phyloP scores from a whole-genome alignment of 208 protist species.

The Acanthamoeba lugdunensis region DNA sequence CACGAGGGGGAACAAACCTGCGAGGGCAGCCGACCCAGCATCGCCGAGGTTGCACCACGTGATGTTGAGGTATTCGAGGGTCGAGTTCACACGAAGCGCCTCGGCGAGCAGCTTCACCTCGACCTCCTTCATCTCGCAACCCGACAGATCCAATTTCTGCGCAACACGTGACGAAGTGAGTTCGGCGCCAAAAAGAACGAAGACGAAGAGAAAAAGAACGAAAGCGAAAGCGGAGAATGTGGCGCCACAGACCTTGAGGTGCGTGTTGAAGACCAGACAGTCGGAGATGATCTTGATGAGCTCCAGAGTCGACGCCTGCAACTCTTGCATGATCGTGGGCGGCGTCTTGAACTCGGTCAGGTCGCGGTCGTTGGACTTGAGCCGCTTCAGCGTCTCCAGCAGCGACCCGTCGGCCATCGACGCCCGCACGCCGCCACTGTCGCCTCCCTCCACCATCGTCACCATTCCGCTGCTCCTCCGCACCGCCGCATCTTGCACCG shows the following conservation, averaged over 20 bases:
- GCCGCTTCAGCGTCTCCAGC: constrained; percentile 37
- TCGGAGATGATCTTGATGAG: constrained; percentile 61
- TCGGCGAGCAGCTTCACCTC: constrained; percentile 27
- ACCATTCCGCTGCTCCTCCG: background rate
- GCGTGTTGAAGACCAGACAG: constrained; percentile 59
- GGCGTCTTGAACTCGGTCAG: constrained; percentile 37
- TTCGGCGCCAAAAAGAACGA: background rate
- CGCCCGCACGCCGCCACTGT: background rate
- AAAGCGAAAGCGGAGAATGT: constrained; percentile 4
- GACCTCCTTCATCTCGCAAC: constrained; percentile 49
- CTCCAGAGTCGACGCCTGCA: constrained; percentile 18
- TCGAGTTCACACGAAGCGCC: constrained; percentile 42
- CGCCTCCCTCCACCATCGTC: background rate
- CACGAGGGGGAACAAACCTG: background rate
- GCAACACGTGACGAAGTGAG: too few relatives aligned
- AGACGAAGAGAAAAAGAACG: background rate
- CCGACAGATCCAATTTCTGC: constrained; percentile 63
- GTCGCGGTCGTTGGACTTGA: constrained; percentile 41
- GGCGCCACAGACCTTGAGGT: constrained; percentile 10
- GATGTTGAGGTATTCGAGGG: constrained; percentile 40
- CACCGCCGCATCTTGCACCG: background rate
- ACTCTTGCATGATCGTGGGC: constrained; percentile 28
- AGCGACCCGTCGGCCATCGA: background rate
- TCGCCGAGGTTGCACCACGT: constrained; percentile 37
- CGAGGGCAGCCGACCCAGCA: background rate